Conservation (phyloP, 768 basidiomycete species). For the Collybiopsis luxurians region DNA sequence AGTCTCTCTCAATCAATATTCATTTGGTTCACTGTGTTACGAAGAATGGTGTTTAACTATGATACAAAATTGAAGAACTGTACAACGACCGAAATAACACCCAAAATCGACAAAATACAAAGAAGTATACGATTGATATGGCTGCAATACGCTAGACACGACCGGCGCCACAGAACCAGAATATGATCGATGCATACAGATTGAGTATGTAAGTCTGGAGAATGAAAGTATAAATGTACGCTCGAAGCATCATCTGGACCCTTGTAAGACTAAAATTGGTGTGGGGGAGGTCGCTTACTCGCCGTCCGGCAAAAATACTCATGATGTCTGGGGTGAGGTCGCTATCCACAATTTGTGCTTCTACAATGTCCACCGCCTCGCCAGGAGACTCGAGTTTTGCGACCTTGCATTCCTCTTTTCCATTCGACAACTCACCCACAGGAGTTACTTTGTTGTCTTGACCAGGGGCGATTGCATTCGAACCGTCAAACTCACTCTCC, state of each 20-base stretch:
- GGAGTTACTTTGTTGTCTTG: neutral
- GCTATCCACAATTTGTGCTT: neutral
- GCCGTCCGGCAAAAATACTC: neutral
- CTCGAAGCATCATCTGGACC: neutral
- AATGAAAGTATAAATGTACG: neutral
- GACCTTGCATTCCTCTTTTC: neutral
- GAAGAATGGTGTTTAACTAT: too few relatives aligned
- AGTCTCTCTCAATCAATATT: too few relatives aligned
- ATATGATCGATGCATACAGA: conserved; percentile 1
- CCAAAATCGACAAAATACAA: too few relatives aligned
- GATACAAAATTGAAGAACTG: too few relatives aligned
- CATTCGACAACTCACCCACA: neutral
- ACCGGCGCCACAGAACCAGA: neutral
- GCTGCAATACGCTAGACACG: neutral
- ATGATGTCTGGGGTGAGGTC: neutral
- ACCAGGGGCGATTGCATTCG: neutral
- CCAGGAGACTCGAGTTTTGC: conserved; percentile 1
- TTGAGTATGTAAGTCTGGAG: neutral
- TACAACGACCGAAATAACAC: neutral
- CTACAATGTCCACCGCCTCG: neutral
- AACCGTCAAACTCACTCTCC: neutral
- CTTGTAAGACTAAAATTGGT: neutral
- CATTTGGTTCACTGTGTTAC: too few relatives aligned
- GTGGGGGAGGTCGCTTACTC: neutral
- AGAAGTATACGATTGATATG: too few relatives aligned